phyloP scores from a whole-genome alignment of 805 yeast species.

The Hyphopichia homilentoma region DNA sequence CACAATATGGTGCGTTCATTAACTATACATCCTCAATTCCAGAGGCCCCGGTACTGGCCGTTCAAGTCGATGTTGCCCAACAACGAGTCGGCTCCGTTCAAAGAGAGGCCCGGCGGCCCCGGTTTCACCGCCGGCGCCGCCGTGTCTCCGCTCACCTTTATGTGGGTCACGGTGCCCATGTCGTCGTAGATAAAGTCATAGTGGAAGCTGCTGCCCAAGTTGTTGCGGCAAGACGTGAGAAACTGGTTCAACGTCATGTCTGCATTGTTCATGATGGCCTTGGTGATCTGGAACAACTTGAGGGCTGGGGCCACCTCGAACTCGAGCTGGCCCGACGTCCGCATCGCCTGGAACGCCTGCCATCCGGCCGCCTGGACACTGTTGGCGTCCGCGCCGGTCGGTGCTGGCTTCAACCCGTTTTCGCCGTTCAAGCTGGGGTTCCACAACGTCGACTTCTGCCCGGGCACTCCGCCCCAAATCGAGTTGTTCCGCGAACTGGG shows the following conservation, averaged over 20 bases:
- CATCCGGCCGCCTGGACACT: slow-evolving; percentile 40
- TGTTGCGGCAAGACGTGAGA: slow-evolving; percentile 21
- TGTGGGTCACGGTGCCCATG: slow-evolving; percentile 40
- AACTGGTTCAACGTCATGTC: slow-evolving; percentile 28
- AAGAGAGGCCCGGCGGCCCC: too few species aligned
- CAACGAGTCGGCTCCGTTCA: too few species aligned
- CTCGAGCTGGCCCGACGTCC: slow-evolving; percentile 31
- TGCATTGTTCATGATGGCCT: slow-evolving; percentile 22
- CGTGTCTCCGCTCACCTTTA: slow-evolving; percentile 32
- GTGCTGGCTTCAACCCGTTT: too few species aligned
- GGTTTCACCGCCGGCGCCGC: too few species aligned
- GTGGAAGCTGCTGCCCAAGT: slow-evolving; percentile 21
- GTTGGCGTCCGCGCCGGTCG: slow-evolving; percentile 26
- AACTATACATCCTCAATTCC: too few species aligned
- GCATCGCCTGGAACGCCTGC: slow-evolving; percentile 35
- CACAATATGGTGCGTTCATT: too few species aligned
- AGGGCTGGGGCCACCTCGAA: slow-evolving; percentile 33
- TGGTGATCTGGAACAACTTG: slow-evolving; percentile 30
- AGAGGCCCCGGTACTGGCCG: too few species aligned
- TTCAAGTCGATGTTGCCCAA: too few species aligned
- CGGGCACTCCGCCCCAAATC: slow-evolving; percentile 25
- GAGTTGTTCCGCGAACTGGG: slow-evolving; percentile 20
- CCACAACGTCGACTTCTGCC: not conserved
- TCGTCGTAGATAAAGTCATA: slow-evolving; percentile 47
- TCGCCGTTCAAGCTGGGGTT: too few species aligned